Percentiles rank a stretch among this genome's conserved stretches.
These are phyloP conservation scores for Fusarium nurragi DNA, from an alignment of 2,329 filamentous ascomycete species.

Conservation along the genomic window DNA sequence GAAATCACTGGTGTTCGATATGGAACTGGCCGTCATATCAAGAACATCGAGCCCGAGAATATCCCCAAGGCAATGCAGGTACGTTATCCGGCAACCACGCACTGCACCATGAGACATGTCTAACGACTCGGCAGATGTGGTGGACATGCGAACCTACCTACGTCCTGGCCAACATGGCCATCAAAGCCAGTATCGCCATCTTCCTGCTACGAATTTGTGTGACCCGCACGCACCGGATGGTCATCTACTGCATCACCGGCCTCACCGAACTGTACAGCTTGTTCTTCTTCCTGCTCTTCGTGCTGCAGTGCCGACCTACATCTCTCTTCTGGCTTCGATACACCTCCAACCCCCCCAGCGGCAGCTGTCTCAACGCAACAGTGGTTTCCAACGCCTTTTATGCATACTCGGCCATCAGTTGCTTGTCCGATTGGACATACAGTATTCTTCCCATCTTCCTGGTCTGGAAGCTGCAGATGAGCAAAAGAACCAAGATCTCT, in stretches of 20 bases:
- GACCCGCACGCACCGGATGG: slow-evolving; percentile 21
- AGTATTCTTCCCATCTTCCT: slow-evolving; percentile 53
- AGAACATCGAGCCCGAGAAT: slow-evolving; percentile 1
- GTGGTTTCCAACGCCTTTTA: slow-evolving; percentile 11
- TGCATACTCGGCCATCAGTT: slow-evolving; percentile 52
- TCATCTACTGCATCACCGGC: slow-evolving; percentile 9
- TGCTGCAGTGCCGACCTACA: slow-evolving; percentile 53
- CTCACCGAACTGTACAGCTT: slow-evolving; percentile 49
- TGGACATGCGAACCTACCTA: slow-evolving; percentile 57
- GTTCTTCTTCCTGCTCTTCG: slow-evolving; percentile 52
- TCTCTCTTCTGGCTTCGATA: slow-evolving; percentile 52
- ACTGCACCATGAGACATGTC: neutral
- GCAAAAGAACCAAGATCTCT: slow-evolving; percentile 50
- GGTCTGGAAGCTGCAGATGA: slow-evolving; percentile 55
- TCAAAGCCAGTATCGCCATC: slow-evolving; percentile 53
- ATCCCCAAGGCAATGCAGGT: slow-evolving; percentile 47
- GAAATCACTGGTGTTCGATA: slow-evolving; percentile 7
- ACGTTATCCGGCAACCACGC: neutral
- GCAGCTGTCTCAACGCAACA: neutral
- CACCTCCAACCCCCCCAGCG: slow-evolving; percentile 17
- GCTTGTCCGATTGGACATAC: slow-evolving; percentile 53
- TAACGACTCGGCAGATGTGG: slow-evolving; percentile 43
- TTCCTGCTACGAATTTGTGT: slow-evolving; percentile 52
- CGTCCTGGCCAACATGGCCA: slow-evolving; percentile 47
- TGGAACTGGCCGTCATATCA: slow-evolving; percentile 15